Base-by-base conservation (phyloP, 805 yeast species). In the Lipomyces yamadae region DNA sequence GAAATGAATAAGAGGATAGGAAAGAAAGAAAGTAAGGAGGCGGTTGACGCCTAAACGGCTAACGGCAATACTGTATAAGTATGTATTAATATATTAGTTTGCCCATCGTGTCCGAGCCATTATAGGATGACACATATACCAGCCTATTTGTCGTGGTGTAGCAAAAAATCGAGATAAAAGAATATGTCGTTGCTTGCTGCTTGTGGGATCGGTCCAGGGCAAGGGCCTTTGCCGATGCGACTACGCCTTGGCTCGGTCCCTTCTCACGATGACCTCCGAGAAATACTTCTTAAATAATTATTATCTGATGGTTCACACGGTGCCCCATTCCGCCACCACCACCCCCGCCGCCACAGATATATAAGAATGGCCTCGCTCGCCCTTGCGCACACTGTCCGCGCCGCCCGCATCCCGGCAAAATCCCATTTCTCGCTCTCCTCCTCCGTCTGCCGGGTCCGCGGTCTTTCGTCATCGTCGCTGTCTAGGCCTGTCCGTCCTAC, bases 341-440 rank as follows among this genome's bases (percentile, higher is more conserved):
- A 4, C 15, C 6, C 15, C 6, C 6, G 7, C 5, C 24, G 39
- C 48, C 48, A 42, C 48, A 42, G 48, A 42, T 42, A 42, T 42
- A 52, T 52, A 52, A 52, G 18, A 52, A 52, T 52, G 55, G 55
- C 55, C 24, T 52, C 34, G 39, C 56, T 50, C 42, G 61, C 50
- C 29, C 55, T 42, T 55, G 45, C 54, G 24, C 50, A 37, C 29
- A 4, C 54, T 30, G 29, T 34, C 42, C 7, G 24, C 18, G 15
- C 59, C 32, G 18, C 42, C 54, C 48, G 29, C 62, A n/a, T 7
- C 30, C 15, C 56, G 1, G 30, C 45, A 34, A n/a, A 48, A 15
- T 30, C 34, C 8, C 48, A 29, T 11, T 5, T 18, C 59, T 6
- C 42, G 24, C 4, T 37, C n/a, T 10, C 50, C 48, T 34, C 57